phyloP scores from a whole-genome alignment of 2,329 filamentous ascomycete species.

The Fusarium coffeatum region DNA sequence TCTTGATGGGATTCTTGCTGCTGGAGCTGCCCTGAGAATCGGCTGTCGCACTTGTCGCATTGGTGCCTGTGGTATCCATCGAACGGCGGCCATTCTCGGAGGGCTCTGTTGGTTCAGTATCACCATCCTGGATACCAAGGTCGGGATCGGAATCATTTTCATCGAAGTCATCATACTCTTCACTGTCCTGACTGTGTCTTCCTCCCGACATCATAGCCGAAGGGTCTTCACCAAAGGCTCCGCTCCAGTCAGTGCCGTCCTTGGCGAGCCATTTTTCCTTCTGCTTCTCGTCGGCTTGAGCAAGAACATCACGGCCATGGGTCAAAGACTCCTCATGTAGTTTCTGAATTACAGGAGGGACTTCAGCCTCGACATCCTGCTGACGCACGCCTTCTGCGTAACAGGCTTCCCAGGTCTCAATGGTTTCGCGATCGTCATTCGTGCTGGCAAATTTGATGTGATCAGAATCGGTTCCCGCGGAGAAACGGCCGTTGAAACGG shows the following conservation, averaged over 20 bases:
- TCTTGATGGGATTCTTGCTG: slow-evolving; percentile 66
- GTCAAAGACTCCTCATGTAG: slow-evolving; percentile 85
- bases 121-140: slow-evolving; percentile 70
- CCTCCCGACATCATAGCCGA: slow-evolving; percentile 57
- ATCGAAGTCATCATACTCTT: slow-evolving; percentile 56
- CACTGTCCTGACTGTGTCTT: slow-evolving; percentile 49
- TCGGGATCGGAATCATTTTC: slow-evolving; percentile 58
- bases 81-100: slow-evolving; percentile 52
- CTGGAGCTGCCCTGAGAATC: slow-evolving; percentile 50
- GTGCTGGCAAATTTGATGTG: slow-evolving; percentile 86
- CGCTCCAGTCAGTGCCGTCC: slow-evolving; percentile 86
- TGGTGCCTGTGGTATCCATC: slow-evolving; percentile 51
- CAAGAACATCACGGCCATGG: slow-evolving; percentile 83
- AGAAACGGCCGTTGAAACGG: slow-evolving; percentile 84
- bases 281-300: slow-evolving; percentile 76
- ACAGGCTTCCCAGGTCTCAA: slow-evolving; percentile 94
- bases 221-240: slow-evolving; percentile 85
- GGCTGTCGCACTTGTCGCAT: slow-evolving; percentile 49
- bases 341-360: slow-evolving; percentile 77
- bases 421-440: slow-evolving; percentile 91
- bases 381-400: slow-evolving; percentile 85
- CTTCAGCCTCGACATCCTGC: slow-evolving; percentile 75
- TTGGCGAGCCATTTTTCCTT: slow-evolving; percentile 82
- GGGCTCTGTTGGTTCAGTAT: slow-evolving; percentile 47
- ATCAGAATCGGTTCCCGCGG: slow-evolving; percentile 87